A percentile compares a stretch with the other conserved stretches of the same genome.
Evolutionary conservation across 164 flowering plant species (phyloP).

Genomic region (Kalanchoe fedtschenkoi): DNA sequence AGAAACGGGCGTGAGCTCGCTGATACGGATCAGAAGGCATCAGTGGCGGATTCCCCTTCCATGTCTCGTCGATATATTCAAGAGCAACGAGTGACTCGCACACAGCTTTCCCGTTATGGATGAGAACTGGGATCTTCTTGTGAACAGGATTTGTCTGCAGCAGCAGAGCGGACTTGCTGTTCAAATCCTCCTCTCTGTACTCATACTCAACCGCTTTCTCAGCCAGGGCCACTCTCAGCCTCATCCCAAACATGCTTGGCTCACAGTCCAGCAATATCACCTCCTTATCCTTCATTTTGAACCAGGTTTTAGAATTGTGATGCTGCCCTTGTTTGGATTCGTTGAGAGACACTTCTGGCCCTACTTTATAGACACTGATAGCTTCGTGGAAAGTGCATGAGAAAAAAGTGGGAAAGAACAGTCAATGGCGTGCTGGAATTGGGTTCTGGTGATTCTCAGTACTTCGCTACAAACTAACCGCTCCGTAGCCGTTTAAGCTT

Average conservation of each 20-base stretch:
- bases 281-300: not conserved
- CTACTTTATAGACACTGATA: no score
- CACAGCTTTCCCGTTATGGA: not conserved
- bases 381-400: no score
- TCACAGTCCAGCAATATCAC: not conserved
- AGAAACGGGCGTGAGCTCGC: not conserved
- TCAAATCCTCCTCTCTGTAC: slow-evolving; percentile 3
- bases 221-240: not conserved
- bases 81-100: not conserved
- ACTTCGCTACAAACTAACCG: no score
- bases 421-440: no score
- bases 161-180: slow-evolving; percentile 1
- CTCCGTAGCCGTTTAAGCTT: no score
- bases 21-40: slow-evolving; percentile 5
- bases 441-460: no score
- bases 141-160: not conserved
- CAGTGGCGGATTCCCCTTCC: not conserved
- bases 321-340: no score
- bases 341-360: no score
- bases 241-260: not conserved
- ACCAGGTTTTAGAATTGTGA: no score
- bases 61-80: not conserved
- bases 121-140: not conserved
- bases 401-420: no score
- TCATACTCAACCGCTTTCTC: not conserved